Conservation (phyloP, 768 basidiomycete species). For the Calvatia gigantea region DNA sequence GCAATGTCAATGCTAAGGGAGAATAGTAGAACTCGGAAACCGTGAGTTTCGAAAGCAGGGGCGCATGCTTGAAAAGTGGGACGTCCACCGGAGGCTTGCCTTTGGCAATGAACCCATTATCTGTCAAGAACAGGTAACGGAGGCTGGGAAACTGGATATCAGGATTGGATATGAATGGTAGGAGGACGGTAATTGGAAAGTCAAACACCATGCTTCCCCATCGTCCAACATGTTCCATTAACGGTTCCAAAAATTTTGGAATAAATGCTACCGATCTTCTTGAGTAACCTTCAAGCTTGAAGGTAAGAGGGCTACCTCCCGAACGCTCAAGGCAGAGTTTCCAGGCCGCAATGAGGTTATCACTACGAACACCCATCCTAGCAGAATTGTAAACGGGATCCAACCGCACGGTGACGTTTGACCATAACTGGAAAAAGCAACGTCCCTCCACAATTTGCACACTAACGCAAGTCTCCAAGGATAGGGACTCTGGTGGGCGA, state of each 20-base stretch:
- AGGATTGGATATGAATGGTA: background rate
- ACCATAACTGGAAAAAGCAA: background rate
- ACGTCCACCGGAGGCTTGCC: background rate
- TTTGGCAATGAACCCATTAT: too few relatives aligned
- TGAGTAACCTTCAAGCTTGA: background rate
- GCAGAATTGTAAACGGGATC: background rate
- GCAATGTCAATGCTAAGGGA: background rate
- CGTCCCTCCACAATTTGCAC: conserved; percentile 1
- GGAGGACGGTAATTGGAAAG: background rate
- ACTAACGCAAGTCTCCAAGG: background rate
- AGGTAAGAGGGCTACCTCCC: background rate
- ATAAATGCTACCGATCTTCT: background rate
- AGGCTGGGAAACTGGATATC: background rate
- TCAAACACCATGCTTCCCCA: background rate
- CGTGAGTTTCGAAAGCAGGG: background rate
- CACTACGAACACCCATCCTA: background rate
- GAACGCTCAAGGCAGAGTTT: conserved; percentile 1
- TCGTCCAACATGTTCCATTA: background rate
- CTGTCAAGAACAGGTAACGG: background rate
- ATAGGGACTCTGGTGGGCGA: background rate
- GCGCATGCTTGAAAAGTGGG: background rate
- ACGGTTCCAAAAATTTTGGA: background rate
- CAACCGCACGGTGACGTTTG: background rate
- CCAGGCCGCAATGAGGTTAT: background rate
- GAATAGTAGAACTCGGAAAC: background rate